These are phyloP conservation scores for Candida tallmaniae DNA, from an alignment of 805 yeast species.

Conservation along the genomic window DNA sequence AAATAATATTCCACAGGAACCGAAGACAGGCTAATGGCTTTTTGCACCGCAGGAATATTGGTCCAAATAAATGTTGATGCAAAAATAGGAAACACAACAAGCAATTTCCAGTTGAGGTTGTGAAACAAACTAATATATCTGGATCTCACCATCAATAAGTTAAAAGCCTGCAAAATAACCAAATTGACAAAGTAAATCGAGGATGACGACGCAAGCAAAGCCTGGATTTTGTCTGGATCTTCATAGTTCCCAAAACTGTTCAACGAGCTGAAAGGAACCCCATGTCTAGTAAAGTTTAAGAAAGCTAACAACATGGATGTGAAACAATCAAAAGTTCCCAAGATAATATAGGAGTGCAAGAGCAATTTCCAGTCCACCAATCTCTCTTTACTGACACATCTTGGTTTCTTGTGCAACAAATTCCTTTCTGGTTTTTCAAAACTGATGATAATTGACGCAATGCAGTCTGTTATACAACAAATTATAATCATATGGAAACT, in stretches of 20 bases:
- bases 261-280: slow-evolving; percentile 30
- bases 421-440: slow-evolving; percentile 43
- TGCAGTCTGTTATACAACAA: slow-evolving; percentile 45
- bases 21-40: slow-evolving; percentile 27
- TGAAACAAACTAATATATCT: slow-evolving; percentile 39
- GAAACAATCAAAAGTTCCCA: slow-evolving; percentile 40
- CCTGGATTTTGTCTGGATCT: slow-evolving; percentile 3
- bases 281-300: slow-evolving; percentile 30
- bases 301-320: slow-evolving; percentile 38
- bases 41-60: slow-evolving; percentile 37
- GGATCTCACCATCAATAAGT: slow-evolving; percentile 40
- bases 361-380: slow-evolving; percentile 36
- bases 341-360: slow-evolving; percentile 38
- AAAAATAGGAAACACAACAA: slow-evolving; percentile 31
- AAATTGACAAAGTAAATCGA: slow-evolving; percentile 44
- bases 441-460: slow-evolving; percentile 40
- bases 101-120: slow-evolving; percentile 32
- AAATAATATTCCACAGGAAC: slow-evolving; percentile 46
- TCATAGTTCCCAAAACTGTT: slow-evolving; percentile 31
- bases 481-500: slow-evolving; percentile 50
- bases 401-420: slow-evolving; percentile 37
- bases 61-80: slow-evolving; percentile 39
- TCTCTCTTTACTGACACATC: slow-evolving; percentile 38
- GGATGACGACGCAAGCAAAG: slow-evolving; percentile 22
- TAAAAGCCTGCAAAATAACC: slow-evolving; percentile 46